Percentiles rank a stretch among this genome's conserved stretches.
phyloP scores from a whole-genome alignment of 78 protist genomes.

The Dictyostelium citrinum region DNA sequence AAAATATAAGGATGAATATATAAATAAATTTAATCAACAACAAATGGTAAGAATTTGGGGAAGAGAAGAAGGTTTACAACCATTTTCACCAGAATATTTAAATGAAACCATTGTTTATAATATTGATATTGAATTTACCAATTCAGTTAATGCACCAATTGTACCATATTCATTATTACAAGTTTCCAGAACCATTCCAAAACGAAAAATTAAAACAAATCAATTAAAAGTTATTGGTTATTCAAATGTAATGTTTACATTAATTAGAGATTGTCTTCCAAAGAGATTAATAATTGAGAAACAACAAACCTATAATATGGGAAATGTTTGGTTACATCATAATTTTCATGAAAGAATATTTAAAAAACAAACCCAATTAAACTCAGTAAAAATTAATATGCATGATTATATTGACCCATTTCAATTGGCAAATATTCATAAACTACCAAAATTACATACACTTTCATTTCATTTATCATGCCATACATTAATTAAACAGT shows the following conservation, averaged over 20 bases:
- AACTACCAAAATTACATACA: not conserved
- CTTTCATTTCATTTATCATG: not conserved
- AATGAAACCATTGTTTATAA: not conserved
- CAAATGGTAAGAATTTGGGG: not conserved
- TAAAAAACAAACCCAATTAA: not conserved
- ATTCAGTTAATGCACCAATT: not conserved
- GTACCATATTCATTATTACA: not conserved
- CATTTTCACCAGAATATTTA: not conserved
- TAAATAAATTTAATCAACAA: not conserved
- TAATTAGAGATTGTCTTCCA: not conserved
- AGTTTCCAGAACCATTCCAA: not conserved
- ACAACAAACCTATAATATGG: not conserved
- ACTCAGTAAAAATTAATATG: not conserved
- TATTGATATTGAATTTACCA: not conserved
- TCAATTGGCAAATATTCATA: not conserved
- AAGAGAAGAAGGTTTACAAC: not conserved
- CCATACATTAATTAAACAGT: not conserved
- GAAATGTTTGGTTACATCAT: not conserved
- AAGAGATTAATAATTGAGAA: not conserved
- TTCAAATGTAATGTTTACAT: not conserved
- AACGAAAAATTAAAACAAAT: not conserved
- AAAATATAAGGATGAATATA: not conserved
- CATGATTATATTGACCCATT: not conserved
- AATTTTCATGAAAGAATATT: not conserved
- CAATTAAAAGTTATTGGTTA: not conserved